Conservation (phyloP, 176 grass and related monocot species). For the Ananas comosus region DNA sequence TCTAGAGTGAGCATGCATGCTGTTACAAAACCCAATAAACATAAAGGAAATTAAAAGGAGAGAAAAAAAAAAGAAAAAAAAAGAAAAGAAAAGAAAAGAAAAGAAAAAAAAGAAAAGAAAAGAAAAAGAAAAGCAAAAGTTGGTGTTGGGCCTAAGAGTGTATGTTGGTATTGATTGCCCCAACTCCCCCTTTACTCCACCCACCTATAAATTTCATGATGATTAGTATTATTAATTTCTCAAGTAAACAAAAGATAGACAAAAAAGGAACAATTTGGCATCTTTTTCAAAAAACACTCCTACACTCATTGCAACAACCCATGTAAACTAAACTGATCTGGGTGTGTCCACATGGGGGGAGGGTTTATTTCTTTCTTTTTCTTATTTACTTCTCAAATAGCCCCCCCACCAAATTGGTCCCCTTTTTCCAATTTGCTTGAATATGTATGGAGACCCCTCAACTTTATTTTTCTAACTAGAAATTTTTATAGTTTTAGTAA, state of each 20-base stretch:
- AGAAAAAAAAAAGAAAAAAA: constrained; percentile 26
- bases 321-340: no score
- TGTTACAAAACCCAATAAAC: constrained; percentile 40
- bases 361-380: no score
- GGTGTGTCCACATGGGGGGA: no score
- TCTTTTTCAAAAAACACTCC: background rate
- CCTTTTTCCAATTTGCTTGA: no score
- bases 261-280: background rate
- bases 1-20: constrained; percentile 16
- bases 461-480: no score
- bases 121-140: background rate
- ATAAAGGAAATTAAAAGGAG: constrained; percentile 14
- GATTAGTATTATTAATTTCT: background rate
- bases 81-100: constrained; percentile 25
- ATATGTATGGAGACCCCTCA: no score
- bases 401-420: background rate
- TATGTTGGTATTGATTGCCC: background rate
- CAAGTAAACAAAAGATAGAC: background rate
- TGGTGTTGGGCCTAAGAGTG: background rate
- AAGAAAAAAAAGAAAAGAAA: background rate
- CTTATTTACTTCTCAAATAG: no score
- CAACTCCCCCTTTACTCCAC: background rate
- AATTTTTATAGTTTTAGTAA: no score
- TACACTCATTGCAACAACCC: no score
- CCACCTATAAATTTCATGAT: constrained; percentile 1